Base-by-base conservation (phyloP, 2,329 filamentous ascomycete species). In the Ampelomyces quisqualis region DNA sequence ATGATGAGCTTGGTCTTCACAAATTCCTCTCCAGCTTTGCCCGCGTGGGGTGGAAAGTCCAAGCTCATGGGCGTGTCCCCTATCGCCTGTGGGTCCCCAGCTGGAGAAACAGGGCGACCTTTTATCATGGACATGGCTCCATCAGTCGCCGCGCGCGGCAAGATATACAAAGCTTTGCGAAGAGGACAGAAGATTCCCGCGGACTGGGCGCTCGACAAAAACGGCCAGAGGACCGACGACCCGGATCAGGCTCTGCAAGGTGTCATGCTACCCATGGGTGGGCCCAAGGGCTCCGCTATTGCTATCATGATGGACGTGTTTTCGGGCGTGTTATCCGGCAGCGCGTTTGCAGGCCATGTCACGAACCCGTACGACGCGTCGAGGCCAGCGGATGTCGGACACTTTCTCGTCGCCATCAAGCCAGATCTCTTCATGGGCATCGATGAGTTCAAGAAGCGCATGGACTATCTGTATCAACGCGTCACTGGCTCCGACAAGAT, bases 281-380 rank as follows among this genome's bases (percentile, higher is more conserved):
- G 88, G 0, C 86, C 88, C 0, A 93, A 93, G 65, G 88, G 88
- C 0, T 87, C 84, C 2, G 88, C 79, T 0, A 65, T 93, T 27
- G 73, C 85, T 0, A 80, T 93, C 40, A 91, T 90, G 85, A 93
- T 93, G 88, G 87, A 93, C 60, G 85, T 94, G 2, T 91, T 93
- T 60, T 90, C 86, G 0, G 88, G 87, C 0, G 84, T 87, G 0
- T 58, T 93, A 0, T 88, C 85, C 0, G 88, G 87, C 0, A 84
- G 82, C 21, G 86, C 86, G 0, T 93, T 88, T 67, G 88, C 86
- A 0, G 87, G 87, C 0, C 75, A 86, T 57, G 88, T 93, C 13
- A 86, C 82, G 0, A 80, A 80, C 13, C 88, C 88, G 0, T 93
- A 93, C 62, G 86, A 90, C 57, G 76, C 84, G 2, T 82, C 78